Evolutionary conservation across 345 rosid species (phyloP), one percentile per base, ranked within the genome.

Genomic region (Salix caprea): DNA sequence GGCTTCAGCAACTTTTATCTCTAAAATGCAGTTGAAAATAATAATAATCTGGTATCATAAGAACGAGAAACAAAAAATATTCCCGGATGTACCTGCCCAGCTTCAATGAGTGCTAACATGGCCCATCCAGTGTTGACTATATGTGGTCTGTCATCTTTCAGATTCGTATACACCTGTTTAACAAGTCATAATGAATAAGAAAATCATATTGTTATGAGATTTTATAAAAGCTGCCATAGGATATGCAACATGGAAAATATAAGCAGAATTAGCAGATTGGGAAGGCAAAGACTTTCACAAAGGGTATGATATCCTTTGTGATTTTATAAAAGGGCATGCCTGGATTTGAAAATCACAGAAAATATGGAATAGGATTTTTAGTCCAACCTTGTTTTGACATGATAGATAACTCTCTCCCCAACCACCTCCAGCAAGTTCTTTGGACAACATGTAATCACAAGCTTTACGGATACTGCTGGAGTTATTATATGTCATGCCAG

Each of bases 111-210:
- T 65, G 91, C 69, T 66, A 89, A 74, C 88, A 89, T 79, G 75
- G 95, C 92, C 95, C 91, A 91, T 74, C 81, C 81, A 28, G 95
- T 88, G 74, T 89, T 91, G 16, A 85, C 95, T 4, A 89, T 74
- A 76, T 91, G 95, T 61, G 91, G 69, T 69, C 70, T 75, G 74
- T 87, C 82, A 80, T 88, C 95, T 73, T 85, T 81, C 56, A 88
- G 81, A 80, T 87, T 81, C 66, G 90, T 73, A 80, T 91, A 91
- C 23, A 84, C 89, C 95, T 88, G 79, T 71, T 44, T 19, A 69
- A 18, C 36, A 73, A 67, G 34, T 30, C 39, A 74, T 40, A 34
- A 69, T 36, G 44, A 30, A 37, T 40, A 46, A 46, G 21, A 62
- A 65, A n/a, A 16, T 56, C 61, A 56, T 19, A n/a, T 5, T 18